Base-by-base conservation (phyloP, 371 early-diverging fungal species). In the Zancudomyces culisetae region DNA sequence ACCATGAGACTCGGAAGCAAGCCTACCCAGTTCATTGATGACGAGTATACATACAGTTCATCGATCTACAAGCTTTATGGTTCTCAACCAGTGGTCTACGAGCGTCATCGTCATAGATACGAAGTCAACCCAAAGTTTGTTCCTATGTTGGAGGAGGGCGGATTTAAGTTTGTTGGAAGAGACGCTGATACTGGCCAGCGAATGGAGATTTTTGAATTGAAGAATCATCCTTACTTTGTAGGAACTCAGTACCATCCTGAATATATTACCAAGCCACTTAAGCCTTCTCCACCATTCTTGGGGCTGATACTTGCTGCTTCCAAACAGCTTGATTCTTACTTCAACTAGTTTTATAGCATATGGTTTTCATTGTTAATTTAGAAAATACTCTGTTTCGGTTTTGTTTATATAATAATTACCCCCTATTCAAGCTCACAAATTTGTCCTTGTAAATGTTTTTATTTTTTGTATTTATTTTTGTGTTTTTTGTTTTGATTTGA, bases 191-290 rank as follows among this genome's bases (percentile, higher is more conserved):
- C 81, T 42, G 91, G 88, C 23, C 78, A 90, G 61, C 86, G 97
- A 54, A 97, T 98, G 89, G 97, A 98, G 69, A 88, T 96, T 53
- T 68, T 98, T 28, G 98, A 98, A 75, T 61, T 91, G 42, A 74
- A 71, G 3, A 81, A 79, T 53, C 98, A 99, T 69, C 92, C 93
- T 6, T 99, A 81, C 75, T 98, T 83, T 71, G 83, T 98, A 45
- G 99, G 85, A 43, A 85, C 84, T 40, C 99, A 99, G 76, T 99
- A 83, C 70, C 99, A 99, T 59, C 99, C 99, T 27, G 99, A 99
- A 72, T 95, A 96, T 71, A 74, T 87, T 50, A 94, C 95, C 42
- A 83, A 93, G 48, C 98, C 98, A 12, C 69, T 91, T 47, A 77
- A 69, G 57, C 98, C 99, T 2, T 80, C 84, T 22, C 92, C 98